phyloP scores from a whole-genome alignment of 2,329 filamentous ascomycete genomes.

The Periglandula ipomoeae region DNA sequence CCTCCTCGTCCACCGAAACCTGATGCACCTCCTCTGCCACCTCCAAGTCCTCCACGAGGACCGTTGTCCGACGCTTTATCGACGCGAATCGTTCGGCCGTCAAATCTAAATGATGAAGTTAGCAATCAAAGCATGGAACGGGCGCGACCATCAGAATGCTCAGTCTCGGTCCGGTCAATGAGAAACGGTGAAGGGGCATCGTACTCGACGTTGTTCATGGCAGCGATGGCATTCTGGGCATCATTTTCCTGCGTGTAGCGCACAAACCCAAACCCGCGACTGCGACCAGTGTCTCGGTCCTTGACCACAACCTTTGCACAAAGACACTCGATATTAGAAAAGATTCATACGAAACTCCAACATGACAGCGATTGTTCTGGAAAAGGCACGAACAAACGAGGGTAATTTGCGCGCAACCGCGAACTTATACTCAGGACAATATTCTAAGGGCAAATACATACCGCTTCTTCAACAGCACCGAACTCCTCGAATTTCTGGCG shows the following conservation, averaged over 20 bases:
- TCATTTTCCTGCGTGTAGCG: slow-evolving; percentile 71
- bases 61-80: slow-evolving; percentile 86
- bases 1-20: slow-evolving; percentile 35
- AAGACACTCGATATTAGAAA: slow-evolving; percentile 13
- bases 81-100: slow-evolving; percentile 88
- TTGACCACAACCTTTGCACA: slow-evolving; percentile 78
- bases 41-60: slow-evolving; percentile 38
- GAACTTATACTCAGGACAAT: background rate
- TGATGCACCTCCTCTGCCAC: slow-evolving; percentile 27
- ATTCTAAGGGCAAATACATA: slow-evolving; percentile 42
- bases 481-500: slow-evolving; percentile 89
- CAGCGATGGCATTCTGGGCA: slow-evolving; percentile 65
- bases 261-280: slow-evolving; percentile 95
- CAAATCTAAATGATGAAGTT: slow-evolving; percentile 53
- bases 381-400: background rate
- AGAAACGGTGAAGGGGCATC: slow-evolving; percentile 23
- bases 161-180: slow-evolving; percentile 9
- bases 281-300: slow-evolving; percentile 92
- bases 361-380: background rate
- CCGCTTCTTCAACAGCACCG: slow-evolving; percentile 86
- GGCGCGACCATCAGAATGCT: slow-evolving; percentile 2
- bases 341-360: slow-evolving; percentile 7
- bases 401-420: background rate
- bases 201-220: slow-evolving; percentile 88
- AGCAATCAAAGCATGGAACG: slow-evolving; percentile 3